Evolutionary conservation across 2,329 filamentous ascomycete species (phyloP), one percentile per base, ranked within the genome.

Genomic region (Penicillium sp.): DNA sequence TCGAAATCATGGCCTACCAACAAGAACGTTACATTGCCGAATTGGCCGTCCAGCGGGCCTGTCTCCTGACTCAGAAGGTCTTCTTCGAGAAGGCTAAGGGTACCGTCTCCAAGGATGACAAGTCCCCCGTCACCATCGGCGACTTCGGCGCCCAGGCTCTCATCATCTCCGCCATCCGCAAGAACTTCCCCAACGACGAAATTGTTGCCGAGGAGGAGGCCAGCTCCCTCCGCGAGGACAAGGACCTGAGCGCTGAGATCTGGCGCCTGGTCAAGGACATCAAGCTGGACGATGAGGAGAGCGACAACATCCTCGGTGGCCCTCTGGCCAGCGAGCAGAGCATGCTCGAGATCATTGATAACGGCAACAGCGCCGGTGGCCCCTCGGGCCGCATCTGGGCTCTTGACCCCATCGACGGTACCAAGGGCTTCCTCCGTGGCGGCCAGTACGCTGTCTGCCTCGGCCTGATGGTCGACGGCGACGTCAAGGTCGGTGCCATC

Each of bases 131-230:
- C 67, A 99, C 94, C 16, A 94, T 97, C 67, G 94, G 93, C 73
- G 94, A 99, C 79, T 97, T 96, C 74, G 94, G 94, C 69, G 95
- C 94, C 36, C 94, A 99, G 79, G 92, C 94, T 31, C 85, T 99
- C 62, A 96, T 99, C 76, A 96, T 97, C 70, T 83, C 87, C 54
- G 93, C 93, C 27, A 87, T 99, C 64, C 87, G 88, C 75, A 85
- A 90, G 76, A 91, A 89, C 76, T 99, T 99, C 79, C 94, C 94
- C 16, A 71, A 86, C 34, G 94, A 99, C 71, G 88, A 91, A 73
- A 90, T 99, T 60, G 91, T 99, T 40, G 94, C 90, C 63, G 94
- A 99, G 76, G 94, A 99, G 77, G 94, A 99, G 77, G 90, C 93
- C 7, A 86, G 85, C 56, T 83, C 88, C 64, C 83, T 99, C 56